Percentiles rank a stretch among this genome's conserved stretches.
Conservation (phyloP, 73 alveolate genomes). For the Tetrahymena elliotti region DNA sequence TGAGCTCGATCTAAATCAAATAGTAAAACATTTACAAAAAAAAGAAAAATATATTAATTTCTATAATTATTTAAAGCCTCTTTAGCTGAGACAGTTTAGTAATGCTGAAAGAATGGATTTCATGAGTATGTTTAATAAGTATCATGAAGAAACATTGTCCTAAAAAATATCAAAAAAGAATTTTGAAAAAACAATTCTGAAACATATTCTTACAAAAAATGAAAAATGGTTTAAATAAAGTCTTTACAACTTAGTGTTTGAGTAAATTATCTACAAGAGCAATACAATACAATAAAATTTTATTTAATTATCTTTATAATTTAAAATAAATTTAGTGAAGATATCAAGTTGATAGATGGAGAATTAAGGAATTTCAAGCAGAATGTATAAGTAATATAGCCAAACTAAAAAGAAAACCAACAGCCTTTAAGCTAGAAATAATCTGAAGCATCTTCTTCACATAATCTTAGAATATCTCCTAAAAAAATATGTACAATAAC, state of each 20-base stretch:
- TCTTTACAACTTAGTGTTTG: not conserved
- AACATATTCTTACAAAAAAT: not conserved
- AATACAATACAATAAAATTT: no score
- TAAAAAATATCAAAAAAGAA: not conserved
- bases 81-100: not conserved
- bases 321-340: not conserved
- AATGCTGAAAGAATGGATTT: not conserved
- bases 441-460: not conserved
- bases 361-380: not conserved
- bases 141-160: not conserved
- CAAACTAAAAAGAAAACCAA: not conserved
- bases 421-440: not conserved
- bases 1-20: not conserved
- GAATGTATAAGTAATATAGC: not conserved
- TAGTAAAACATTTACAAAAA: not conserved
- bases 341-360: not conserved
- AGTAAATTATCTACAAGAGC: no score
- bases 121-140: not conserved
- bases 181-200: not conserved
- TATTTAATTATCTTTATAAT: not conserved
- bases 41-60: not conserved
- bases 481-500: not conserved
- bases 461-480: not conserved
- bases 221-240: not conserved
- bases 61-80: not conserved